Evolutionary conservation across 1,284 basidiomycete genomes (phyloP).

Genomic region (Ganoderma leucocontextum): DNA sequence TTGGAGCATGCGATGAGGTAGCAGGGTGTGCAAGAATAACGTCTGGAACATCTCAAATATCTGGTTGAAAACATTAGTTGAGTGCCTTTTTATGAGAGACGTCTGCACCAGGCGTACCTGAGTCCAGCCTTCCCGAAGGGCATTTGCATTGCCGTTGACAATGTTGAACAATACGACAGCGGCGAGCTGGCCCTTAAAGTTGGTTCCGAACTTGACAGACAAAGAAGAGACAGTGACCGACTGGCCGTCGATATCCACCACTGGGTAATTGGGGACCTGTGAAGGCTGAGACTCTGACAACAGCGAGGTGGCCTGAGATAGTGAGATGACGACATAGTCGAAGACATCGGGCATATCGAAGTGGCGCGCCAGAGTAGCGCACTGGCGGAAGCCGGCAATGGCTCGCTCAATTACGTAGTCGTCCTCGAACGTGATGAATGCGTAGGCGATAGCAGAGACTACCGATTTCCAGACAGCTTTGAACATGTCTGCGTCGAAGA

Average conservation of each 20-base stretch:
- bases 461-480: constrained; percentile 90
- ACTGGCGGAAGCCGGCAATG: constrained; percentile 95
- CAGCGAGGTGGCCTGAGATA: constrained; percentile 89
- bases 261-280: constrained; percentile 86
- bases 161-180: constrained; percentile 98
- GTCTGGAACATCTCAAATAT: constrained; percentile 99
- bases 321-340: constrained; percentile 93
- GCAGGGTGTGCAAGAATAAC: constrained; percentile 91
- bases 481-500: constrained; percentile 95
- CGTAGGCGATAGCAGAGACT: constrained; percentile 90
- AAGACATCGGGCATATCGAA: constrained; percentile 95
- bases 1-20: constrained; percentile 89
- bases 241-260: constrained; percentile 93
- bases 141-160: constrained; percentile 96
- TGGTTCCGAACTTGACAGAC: constrained; percentile 93
- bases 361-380: constrained; percentile 90
- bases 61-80: constrained; percentile 45
- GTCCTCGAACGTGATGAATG: constrained; percentile 96
- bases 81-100: background rate
- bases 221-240: constrained; percentile 90
- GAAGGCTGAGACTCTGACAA: constrained; percentile 77
- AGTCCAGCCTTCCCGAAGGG: constrained; percentile 93
- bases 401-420: constrained; percentile 96
- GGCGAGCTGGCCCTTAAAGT: constrained; percentile 96
- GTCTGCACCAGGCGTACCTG: constrained; percentile 57